These are phyloP conservation scores for Nothophaeocryptopus gaeumannii DNA, from an alignment of 2,329 filamentous ascomycete genomes.

Conservation along the genomic window DNA sequence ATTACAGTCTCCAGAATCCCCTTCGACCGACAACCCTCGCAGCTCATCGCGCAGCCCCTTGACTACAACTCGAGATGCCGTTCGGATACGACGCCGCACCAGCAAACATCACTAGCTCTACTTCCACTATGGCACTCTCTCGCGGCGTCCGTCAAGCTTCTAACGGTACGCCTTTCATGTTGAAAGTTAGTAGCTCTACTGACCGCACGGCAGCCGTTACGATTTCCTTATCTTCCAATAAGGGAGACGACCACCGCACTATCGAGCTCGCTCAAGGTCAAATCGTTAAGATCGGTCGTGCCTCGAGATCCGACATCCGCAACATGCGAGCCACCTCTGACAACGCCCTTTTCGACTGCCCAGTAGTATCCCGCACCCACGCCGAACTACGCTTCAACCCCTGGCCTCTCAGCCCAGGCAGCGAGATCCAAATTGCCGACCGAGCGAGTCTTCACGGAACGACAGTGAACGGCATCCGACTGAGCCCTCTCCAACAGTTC, in stretches of 20 bases:
- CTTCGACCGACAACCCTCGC: no score
- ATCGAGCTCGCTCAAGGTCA: constrained; percentile 19
- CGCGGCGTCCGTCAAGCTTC: no score
- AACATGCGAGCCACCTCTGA: constrained; percentile 22
- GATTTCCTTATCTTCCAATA: constrained; percentile 21
- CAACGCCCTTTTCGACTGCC: constrained; percentile 38
- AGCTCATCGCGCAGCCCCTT: no score
- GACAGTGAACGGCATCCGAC: constrained; percentile 31
- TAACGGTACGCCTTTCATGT: no score
- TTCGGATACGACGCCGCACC: no score
- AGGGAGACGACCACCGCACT: constrained; percentile 20
- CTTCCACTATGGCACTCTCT: no score
- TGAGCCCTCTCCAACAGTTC: constrained; percentile 20
- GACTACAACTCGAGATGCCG: no score
- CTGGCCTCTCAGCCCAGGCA: constrained; percentile 8
- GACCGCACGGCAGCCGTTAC: constrained; percentile 16
- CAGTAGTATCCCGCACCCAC: constrained; percentile 37
- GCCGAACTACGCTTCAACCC: constrained; percentile 28
- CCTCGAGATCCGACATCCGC: constrained; percentile 41
- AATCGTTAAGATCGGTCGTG: constrained; percentile 41
- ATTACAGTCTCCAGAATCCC: no score
- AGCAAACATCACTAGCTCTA: no score
- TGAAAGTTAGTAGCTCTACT: neutral
- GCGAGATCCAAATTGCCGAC: constrained; percentile 33
- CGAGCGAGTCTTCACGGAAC: constrained; percentile 35